Evolutionary conservation across 2,329 filamentous ascomycete species (phyloP).

Genomic region (Leptographium procerum): DNA sequence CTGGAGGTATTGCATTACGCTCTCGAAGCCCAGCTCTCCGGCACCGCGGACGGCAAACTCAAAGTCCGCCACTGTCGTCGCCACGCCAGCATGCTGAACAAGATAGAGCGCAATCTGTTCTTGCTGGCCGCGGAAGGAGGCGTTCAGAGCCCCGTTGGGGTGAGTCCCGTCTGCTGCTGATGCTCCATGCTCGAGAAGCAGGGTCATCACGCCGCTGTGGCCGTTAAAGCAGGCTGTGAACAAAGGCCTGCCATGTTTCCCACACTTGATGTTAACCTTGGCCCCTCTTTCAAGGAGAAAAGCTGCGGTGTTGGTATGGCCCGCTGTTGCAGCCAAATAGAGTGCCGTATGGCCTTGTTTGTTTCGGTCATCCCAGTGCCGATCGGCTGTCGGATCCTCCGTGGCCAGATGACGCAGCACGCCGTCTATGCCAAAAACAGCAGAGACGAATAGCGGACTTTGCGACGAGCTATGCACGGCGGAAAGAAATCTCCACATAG

Average conservation of each 20-base stretch:
- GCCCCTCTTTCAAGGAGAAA: background rate
- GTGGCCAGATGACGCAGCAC: background rate
- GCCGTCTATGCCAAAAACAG: background rate
- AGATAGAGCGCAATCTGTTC: background rate
- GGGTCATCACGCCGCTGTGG: background rate
- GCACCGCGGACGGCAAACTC: background rate
- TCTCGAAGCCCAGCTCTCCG: background rate
- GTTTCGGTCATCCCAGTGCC: background rate
- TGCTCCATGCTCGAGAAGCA: background rate
- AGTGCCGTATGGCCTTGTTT: background rate
- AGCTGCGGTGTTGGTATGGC: background rate
- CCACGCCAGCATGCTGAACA: background rate
- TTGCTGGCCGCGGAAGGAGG: background rate
- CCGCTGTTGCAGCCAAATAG: background rate
- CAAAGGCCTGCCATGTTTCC: background rate
- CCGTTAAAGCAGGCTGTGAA: background rate
- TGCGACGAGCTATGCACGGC: background rate
- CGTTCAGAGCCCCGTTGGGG: background rate
- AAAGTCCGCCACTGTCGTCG: background rate
- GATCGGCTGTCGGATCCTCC: background rate
- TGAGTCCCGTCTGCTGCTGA: background rate
- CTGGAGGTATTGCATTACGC: background rate
- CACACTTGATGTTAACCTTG: background rate
- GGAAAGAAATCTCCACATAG: background rate
- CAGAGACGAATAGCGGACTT: background rate